Percentiles rank a stretch among this genome's conserved stretches.
Evolutionary conservation across 768 basidiomycete species (phyloP).

Genomic region (Trametes elegans): DNA sequence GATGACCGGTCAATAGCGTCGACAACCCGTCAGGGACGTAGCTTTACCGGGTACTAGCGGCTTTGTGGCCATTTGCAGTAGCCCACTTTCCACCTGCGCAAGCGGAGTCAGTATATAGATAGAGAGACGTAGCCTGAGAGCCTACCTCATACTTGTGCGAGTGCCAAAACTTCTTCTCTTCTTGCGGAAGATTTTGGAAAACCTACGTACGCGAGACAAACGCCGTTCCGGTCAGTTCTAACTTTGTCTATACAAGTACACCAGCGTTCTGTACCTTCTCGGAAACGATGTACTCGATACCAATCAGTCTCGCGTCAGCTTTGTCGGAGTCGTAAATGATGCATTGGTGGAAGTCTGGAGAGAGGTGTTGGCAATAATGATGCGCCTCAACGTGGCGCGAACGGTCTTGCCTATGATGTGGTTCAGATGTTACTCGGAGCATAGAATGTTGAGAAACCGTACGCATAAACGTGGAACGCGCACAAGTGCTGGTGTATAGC

Average conservation of each 20-base stretch:
- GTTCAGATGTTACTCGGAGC: neutral
- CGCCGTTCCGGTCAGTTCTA: too few species aligned
- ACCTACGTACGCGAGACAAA: too few species aligned
- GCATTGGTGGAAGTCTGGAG: constrained; percentile 42
- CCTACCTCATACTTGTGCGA: constrained; percentile 46
- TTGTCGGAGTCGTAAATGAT: constrained; percentile 44
- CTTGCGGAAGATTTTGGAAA: constrained; percentile 40
- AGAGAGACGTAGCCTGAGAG: neutral
- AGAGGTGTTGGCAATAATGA: constrained; percentile 42
- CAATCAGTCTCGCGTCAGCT: constrained; percentile 46
- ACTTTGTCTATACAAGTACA: too few species aligned
- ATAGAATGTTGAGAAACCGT: constrained; percentile 7
- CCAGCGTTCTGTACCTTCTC: constrained; percentile 32
- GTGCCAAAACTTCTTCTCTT: constrained; percentile 54
- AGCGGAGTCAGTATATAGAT: neutral
- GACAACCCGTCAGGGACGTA: neutral
- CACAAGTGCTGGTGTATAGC: constrained; percentile 32
- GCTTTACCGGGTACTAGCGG: constrained; percentile 26
- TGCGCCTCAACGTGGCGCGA: constrained; percentile 41
- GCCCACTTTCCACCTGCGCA: constrained; percentile 33
- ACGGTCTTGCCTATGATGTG: constrained; percentile 27
- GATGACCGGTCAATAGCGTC: neutral
- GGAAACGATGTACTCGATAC: constrained; percentile 51
- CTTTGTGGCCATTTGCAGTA: constrained; percentile 34
- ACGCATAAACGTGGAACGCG: constrained; percentile 36